Percentiles rank a stretch among this genome's conserved stretches.
Conservation (phyloP, 192 early-diverging fungal species). For the Geranomyces michiganensis region DNA sequence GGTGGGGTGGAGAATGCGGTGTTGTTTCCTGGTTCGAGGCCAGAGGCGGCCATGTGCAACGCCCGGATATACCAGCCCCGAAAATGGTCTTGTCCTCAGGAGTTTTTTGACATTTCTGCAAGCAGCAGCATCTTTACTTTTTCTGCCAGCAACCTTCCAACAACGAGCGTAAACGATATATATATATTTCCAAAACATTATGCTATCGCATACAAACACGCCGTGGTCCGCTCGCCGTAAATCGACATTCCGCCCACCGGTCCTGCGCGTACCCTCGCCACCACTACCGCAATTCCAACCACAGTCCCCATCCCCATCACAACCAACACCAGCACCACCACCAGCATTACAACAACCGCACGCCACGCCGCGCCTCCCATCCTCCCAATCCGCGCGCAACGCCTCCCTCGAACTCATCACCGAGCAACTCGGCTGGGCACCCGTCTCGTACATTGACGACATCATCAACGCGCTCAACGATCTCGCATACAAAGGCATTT, state of each 20-base stretch:
- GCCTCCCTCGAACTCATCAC: conserved; percentile 55
- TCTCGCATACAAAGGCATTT: conserved; percentile 70
- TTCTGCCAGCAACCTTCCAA: no score
- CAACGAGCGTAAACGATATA: no score
- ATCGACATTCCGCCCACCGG: conserved; percentile 21
- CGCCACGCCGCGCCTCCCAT: conserved; percentile 18
- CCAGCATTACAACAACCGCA: conserved; percentile 7
- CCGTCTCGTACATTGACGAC: conserved; percentile 81
- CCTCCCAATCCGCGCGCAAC: conserved; percentile 12
- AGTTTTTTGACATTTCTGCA: no score
- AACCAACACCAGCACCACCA: conserved; percentile 16
- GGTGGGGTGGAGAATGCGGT: no score
- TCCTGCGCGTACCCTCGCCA: conserved; percentile 20
- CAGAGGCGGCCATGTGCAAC: no score
- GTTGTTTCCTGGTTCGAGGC: no score
- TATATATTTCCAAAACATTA: not conserved
- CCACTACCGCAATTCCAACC: not conserved
- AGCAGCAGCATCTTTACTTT: no score
- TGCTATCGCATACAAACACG: conserved; percentile 20
- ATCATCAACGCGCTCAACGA: conserved; percentile 78
- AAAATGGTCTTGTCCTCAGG: no score
- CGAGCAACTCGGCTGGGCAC: conserved; percentile 81
- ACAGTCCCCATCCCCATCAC: conserved; percentile 1
- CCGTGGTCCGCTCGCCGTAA: conserved; percentile 30
- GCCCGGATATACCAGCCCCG: no score